Percentiles rank a stretch among this genome's conserved stretches.
Conservation (phyloP, 2,329 filamentous ascomycete species). For the Talaromyces verruculosus region DNA sequence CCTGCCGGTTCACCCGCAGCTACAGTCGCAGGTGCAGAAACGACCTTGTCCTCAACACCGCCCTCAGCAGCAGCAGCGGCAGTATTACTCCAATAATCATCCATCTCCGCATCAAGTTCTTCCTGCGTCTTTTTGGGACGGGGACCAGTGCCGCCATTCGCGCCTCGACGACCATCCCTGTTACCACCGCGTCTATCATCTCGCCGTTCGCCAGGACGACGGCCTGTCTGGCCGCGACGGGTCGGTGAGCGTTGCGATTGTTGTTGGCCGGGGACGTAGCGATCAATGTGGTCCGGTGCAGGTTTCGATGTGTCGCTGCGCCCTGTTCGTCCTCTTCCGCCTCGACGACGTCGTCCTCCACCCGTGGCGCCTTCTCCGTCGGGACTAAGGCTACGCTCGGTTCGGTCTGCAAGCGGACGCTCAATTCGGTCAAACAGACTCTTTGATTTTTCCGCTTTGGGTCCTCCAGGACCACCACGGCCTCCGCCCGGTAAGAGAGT, state of each 20-base stretch:
- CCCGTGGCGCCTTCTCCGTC: conserved; percentile 36
- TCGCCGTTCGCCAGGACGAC: conserved; percentile 39
- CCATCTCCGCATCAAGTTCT: conserved; percentile 95
- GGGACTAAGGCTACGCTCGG: conserved; percentile 46
- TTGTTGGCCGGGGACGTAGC: conserved; percentile 68
- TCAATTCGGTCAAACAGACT: conserved; percentile 67
- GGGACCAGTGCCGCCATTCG: conserved; percentile 36
- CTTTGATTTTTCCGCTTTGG: conserved; percentile 53
- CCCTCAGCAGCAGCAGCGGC: conserved; percentile 39
- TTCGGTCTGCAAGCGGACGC: conserved; percentile 38
- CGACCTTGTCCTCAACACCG: conserved; percentile 37
- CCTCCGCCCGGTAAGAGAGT: conserved; percentile 59
- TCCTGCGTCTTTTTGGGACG: conserved; percentile 83
- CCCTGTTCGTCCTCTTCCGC: conserved; percentile 29
- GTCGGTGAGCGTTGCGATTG: conserved; percentile 40
- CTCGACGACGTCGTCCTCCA: conserved; percentile 33
- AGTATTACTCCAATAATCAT: conserved; percentile 73
- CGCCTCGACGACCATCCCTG: conserved; percentile 43
- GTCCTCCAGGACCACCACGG: conserved; percentile 29
- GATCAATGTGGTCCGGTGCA: conserved; percentile 68
- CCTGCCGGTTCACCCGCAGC: not conserved
- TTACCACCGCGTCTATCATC: conserved; percentile 26
- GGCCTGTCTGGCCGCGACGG: conserved; percentile 46
- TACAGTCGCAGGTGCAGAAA: conserved; percentile 23
- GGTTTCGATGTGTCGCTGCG: conserved; percentile 57